Base-by-base conservation (phyloP, 345 rosid genomes). In the Eutrema heterophyllum region DNA sequence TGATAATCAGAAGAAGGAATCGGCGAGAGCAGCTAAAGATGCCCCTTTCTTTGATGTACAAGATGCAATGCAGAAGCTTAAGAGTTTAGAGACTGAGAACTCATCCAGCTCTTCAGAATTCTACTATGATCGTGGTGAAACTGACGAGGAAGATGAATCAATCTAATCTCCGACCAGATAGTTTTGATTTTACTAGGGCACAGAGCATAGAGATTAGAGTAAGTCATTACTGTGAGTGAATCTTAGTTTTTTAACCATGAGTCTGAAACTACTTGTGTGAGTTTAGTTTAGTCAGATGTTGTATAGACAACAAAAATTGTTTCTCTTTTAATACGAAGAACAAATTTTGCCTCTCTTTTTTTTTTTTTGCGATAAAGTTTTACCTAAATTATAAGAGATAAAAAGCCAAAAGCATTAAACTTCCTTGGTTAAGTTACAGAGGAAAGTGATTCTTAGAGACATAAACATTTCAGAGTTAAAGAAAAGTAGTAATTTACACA, bases 1-100 rank as follows among this genome's bases (percentile, higher is more conserved):
- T 64, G 70, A 67, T 41, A 52, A 32, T 44, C 86, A 73, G 52
- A 71, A 76, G 54, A 30, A 69, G 4, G 86, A 86, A 61, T 73
- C 74, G 12, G 82, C 84, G 45, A 76, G 53, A 81, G 86, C 86
- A 49, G 98, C 85, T 3, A 91, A 86, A 81, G 80, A 52, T 66
- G 71, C 86, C 10, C 68, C 86, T 66, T 75, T 77, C 58, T 82
- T 82, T 59, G 82, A 86, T 70, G 93, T 86, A 36, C 81, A 73
- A 70, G 81, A 86, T 83, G 94, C 86, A 45, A 81, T 91, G 46
- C 70, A 82, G 74, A 87, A 88, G 76, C 81, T 91, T 9, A 84
- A 83, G 60, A 69, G 77, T 71, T 76, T 84, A 16, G 78, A 81
- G 67, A 36, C 81, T 5, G 64, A 70, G 48, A 24, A 68, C 33